Base-by-base conservation (phyloP, 1,139 yeast genomes). In the Diutina siamensis region DNA sequence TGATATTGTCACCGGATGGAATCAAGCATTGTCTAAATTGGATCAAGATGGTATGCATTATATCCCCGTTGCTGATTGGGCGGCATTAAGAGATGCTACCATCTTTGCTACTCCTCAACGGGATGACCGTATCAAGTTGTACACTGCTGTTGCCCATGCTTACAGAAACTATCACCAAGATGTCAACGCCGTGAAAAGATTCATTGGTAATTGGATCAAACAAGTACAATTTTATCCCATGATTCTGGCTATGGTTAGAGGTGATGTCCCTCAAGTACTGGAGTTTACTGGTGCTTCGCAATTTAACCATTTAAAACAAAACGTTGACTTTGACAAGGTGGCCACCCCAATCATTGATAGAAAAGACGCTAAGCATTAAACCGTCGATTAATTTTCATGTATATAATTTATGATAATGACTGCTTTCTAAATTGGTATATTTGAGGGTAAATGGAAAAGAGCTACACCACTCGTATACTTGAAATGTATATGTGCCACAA, bases 61-160 rank as follows among this genome's bases (percentile, higher is more conserved):
- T 55, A 80, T 80, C 54, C 89, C 94, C 10, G 78, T 78, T 56
- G 94, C 92, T 22, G 95, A 86, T 64, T 85, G 95, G 92, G 81
- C 89, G 44, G 85, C 95, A 1, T 66, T 88, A 49, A 74, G 89
- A 63, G 87, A 81, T 60, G 84, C 89, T 13, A 83, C 92, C 4
- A 72, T 83, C 44, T 73, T 75, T 46, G 42, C 42, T 15, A 67
- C 79, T 1, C 61, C 60, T 21, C 62, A 49, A 48, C 50, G 60
- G n/a, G 58, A 59, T 1, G 71, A 69, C 44, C 71, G 86, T 61
- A 70, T 70, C 49, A 67, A 68, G 35, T 62, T 82, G 18, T 83
- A 81, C 61, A 72, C 77, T 60, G 71, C 77, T 47, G 65, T 83
- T 45, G 73, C 81, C 54, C 72, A 75, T 51, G 58, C 70, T 21